Evolutionary conservation across 129 eudicot species (phyloP).

Genomic region (Lonicera japonica): DNA sequence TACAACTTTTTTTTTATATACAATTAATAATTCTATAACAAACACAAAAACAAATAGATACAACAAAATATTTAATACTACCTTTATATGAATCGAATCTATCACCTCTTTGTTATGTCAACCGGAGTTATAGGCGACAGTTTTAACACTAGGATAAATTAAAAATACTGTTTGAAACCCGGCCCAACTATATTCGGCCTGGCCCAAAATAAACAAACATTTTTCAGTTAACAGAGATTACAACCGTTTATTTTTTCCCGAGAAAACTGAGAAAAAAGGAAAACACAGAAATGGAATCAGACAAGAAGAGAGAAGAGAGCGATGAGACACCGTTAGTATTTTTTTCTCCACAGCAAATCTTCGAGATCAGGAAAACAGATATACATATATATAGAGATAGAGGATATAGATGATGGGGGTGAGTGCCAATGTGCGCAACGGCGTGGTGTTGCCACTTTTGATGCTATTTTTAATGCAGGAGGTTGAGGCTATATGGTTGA

Average conservation of each 20-base stretch:
- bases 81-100: too few relatives aligned
- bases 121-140: too few relatives aligned
- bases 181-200: too few relatives aligned
- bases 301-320: background rate
- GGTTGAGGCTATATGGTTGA: conserved; percentile 61
- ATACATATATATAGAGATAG: background rate
- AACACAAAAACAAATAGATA: too few relatives aligned
- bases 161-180: too few relatives aligned
- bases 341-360: background rate
- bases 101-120: too few relatives aligned
- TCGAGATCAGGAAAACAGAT: background rate
- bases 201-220: too few relatives aligned
- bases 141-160: too few relatives aligned
- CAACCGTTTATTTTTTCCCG: background rate
- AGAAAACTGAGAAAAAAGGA: background rate
- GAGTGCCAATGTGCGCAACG: conserved; percentile 12
- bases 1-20: too few relatives aligned
- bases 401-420: conserved; percentile 11
- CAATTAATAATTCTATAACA: too few relatives aligned
- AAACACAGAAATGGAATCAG: background rate
- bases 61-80: too few relatives aligned
- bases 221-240: too few relatives aligned
- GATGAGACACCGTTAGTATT: background rate
- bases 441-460: conserved; percentile 12
- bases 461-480: conserved; percentile 17